Conservation (phyloP, 768 basidiomycete genomes). For the Leccinellum luteum region DNA sequence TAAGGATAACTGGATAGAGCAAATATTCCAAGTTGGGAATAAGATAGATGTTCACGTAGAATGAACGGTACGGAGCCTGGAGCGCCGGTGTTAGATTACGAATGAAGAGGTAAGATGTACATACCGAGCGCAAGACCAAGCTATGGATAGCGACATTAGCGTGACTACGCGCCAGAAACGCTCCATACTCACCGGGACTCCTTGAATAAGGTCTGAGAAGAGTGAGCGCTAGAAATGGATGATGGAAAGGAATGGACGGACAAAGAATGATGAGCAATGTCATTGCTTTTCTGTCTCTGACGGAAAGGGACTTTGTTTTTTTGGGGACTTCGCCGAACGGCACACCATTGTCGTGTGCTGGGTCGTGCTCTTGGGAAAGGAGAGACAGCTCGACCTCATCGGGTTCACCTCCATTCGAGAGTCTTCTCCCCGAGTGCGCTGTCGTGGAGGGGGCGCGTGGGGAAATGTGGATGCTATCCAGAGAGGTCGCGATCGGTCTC, state of each 20-base stretch:
- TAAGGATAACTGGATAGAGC: slow-evolving; percentile 93
- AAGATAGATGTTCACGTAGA: slow-evolving; percentile 91
- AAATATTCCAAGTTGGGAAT: slow-evolving; percentile 94
- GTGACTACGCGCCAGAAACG: slow-evolving; percentile 5
- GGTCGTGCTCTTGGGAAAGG: slow-evolving; percentile 46
- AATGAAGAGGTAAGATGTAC: slow-evolving; percentile 11
- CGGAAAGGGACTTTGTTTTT: slow-evolving; percentile 52
- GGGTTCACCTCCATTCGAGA: slow-evolving; percentile 29
- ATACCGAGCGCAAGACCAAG: slow-evolving; percentile 85
- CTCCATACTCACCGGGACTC: slow-evolving; percentile 70
- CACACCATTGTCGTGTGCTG: slow-evolving; percentile 38
- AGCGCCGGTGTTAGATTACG: slow-evolving; percentile 6
- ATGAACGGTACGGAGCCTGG: slow-evolving; percentile 95
- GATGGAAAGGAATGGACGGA: slow-evolving; percentile 42
- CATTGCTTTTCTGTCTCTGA: slow-evolving; percentile 83
- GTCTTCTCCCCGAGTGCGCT: slow-evolving; percentile 31
- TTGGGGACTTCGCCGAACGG: slow-evolving; percentile 33
- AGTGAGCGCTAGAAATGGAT: slow-evolving; percentile 15
- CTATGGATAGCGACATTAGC: slow-evolving; percentile 35
- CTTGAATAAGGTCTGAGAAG: slow-evolving; percentile 71
- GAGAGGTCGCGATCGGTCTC: slow-evolving; percentile 55
- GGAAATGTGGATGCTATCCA: slow-evolving; percentile 57
- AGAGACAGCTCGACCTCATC: slow-evolving; percentile 65
- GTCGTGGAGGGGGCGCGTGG: slow-evolving; percentile 47
- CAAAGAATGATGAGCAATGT: slow-evolving; percentile 82